Evolutionary conservation across 2,329 filamentous ascomycete genomes (phyloP).

Genomic region (Aphanocladium album): DNA sequence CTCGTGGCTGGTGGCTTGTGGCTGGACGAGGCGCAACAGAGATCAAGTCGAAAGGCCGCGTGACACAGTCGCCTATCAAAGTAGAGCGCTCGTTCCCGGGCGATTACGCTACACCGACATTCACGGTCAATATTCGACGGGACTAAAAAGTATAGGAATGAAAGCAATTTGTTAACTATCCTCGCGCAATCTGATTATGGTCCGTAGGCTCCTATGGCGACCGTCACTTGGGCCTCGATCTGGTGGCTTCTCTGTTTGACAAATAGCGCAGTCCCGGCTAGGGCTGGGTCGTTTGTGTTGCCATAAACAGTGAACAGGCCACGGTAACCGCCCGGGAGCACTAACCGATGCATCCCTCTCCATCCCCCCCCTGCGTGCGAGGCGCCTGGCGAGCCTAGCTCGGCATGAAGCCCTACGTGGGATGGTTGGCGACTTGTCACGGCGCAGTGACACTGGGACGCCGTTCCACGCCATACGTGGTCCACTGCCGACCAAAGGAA

Average conservation of each 20-base stretch:
- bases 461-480: not conserved
- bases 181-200: conserved; percentile 1
- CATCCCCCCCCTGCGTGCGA: no score
- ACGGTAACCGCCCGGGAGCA: not conserved
- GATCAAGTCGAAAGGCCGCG: not conserved
- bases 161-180: conserved; percentile 11
- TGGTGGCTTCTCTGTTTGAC: not conserved
- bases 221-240: not conserved
- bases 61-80: not conserved
- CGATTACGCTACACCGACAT: not conserved
- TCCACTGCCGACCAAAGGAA: not conserved
- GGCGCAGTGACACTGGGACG: not conserved
- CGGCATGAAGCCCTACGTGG: no score
- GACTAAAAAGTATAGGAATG: not conserved
- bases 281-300: no score
- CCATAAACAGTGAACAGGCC: no score
- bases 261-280: not conserved
- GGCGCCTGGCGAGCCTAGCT: no score
- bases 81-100: no score
- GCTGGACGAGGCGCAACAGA: no score
- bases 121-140: not conserved
- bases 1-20: no score
- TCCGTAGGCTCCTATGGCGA: not conserved
- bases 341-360: not conserved
- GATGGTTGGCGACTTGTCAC: no score